phyloP scores from a whole-genome alignment of 768 basidiomycete genomes.

The Mycena metata region DNA sequence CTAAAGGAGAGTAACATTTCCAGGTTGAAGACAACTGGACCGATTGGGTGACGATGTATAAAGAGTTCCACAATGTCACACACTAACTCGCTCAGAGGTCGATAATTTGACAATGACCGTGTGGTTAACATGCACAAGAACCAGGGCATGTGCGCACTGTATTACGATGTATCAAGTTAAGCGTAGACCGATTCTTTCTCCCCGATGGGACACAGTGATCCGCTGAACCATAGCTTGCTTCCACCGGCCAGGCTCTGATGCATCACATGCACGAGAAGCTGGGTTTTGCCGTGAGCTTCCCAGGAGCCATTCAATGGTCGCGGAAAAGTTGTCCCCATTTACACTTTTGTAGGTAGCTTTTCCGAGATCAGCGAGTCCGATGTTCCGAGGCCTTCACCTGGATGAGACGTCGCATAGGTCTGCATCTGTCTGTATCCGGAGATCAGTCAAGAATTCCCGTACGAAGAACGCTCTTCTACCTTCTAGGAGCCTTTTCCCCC shows the following conservation, averaged over 20 bases:
- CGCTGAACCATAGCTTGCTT: no score
- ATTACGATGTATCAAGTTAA: neutral
- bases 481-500: neutral
- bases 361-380: neutral
- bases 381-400: neutral
- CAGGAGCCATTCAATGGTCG: constrained; percentile 11
- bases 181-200: neutral
- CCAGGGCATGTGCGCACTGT: neutral
- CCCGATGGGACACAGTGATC: neutral
- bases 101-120: constrained; percentile 5
- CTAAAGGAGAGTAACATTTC: no score
- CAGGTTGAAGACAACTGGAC: constrained; percentile 51
- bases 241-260: neutral
- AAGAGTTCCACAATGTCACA: constrained; percentile 34
- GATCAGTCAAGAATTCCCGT: constrained; percentile 13
- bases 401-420: no score
- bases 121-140: neutral
- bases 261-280: neutral
- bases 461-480: neutral
- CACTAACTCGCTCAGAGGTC: constrained; percentile 9
- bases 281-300: neutral
- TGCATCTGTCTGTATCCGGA: constrained; percentile 20
- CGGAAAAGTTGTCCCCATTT: neutral
- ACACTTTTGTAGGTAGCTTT: neutral
- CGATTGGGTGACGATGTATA: constrained; percentile 45